Percentiles rank a stretch among this genome's conserved stretches.
These are phyloP conservation scores for Blastocystis sp. DNA, from an alignment of 352 stramenopile species.

Conservation along the genomic window DNA sequence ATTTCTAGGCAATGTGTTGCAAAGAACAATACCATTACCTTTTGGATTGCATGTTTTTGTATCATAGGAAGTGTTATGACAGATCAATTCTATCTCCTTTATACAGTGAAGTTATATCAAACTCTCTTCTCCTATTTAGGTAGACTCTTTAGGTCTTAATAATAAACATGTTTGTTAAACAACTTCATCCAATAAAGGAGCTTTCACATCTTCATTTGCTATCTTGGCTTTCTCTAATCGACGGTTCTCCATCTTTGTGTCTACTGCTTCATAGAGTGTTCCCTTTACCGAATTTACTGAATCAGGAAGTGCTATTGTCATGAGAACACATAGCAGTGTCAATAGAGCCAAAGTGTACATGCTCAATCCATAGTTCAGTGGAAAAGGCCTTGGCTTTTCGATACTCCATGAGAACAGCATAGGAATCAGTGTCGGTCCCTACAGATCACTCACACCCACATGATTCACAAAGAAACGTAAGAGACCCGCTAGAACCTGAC, in stretches of 20 bases:
- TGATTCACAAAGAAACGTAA: conserved; percentile 6
- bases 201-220: neutral
- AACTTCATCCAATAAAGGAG: conserved; percentile 29
- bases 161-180: conserved; percentile 36
- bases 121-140: neutral
- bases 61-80: neutral
- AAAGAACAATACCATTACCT: conserved; percentile 5
- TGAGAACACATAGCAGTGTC: neutral
- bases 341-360: conserved; percentile 36
- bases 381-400: conserved; percentile 30
- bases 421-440: conserved; percentile 50
- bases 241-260: conserved; percentile 15
- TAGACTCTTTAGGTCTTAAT: neutral
- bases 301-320: neutral
- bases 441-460: neutral
- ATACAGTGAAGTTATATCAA: neutral
- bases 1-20: conserved; percentile 30
- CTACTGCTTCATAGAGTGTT: conserved; percentile 40
- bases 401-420: conserved; percentile 52
- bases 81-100: neutral
- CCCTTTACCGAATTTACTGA: conserved; percentile 36
- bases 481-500: conserved; percentile 30
- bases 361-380: conserved; percentile 40
- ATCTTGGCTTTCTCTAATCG: neutral
- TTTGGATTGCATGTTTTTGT: neutral